These are phyloP conservation scores for Biancaea sappan DNA, from an alignment of 306 rosid species.

Conservation along the genomic window DNA sequence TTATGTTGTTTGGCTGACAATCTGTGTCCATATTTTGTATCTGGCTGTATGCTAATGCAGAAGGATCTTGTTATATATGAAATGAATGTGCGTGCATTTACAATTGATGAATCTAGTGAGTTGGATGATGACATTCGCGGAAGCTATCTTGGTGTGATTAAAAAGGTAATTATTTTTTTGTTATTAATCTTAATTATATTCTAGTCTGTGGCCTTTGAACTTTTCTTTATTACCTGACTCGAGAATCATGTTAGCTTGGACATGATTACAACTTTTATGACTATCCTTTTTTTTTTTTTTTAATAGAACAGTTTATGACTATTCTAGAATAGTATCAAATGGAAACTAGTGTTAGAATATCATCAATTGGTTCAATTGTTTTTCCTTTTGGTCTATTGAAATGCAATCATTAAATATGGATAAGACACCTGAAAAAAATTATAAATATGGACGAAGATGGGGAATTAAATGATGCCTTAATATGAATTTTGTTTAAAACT, in stretches of 20 bases:
- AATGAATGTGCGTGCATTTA: slow-evolving; percentile 94
- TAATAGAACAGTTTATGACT: not conserved
- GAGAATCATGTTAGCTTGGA: slow-evolving; percentile 24
- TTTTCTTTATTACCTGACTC: not conserved
- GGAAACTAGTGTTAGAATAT: slow-evolving; percentile 7
- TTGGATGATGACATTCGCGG: slow-evolving; percentile 68
- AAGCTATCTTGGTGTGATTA: slow-evolving; percentile 90
- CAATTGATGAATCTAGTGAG: slow-evolving; percentile 83
- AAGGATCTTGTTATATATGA: slow-evolving; percentile 94
- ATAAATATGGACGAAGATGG: not conserved
- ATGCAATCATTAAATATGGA: slow-evolving; percentile 17
- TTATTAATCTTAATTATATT: slow-evolving; percentile 6
- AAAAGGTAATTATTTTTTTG: slow-evolving; percentile 64
- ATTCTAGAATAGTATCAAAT: not conserved
- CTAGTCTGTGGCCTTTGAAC: not conserved
- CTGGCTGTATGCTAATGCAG: slow-evolving; percentile 49
- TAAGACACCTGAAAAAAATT: not conserved
- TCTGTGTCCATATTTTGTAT: slow-evolving; percentile 22
- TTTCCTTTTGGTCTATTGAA: slow-evolving; percentile 9
- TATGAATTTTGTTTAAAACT: slow-evolving; percentile 1
- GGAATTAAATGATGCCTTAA: slow-evolving; percentile 1
- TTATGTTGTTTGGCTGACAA: slow-evolving; percentile 23
- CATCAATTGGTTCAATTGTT: not conserved
- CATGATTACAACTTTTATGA: not conserved
- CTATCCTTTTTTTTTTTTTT: too few species aligned